phyloP scores from a whole-genome alignment of 1,139 yeast species.

The Yueomyces sp. region DNA sequence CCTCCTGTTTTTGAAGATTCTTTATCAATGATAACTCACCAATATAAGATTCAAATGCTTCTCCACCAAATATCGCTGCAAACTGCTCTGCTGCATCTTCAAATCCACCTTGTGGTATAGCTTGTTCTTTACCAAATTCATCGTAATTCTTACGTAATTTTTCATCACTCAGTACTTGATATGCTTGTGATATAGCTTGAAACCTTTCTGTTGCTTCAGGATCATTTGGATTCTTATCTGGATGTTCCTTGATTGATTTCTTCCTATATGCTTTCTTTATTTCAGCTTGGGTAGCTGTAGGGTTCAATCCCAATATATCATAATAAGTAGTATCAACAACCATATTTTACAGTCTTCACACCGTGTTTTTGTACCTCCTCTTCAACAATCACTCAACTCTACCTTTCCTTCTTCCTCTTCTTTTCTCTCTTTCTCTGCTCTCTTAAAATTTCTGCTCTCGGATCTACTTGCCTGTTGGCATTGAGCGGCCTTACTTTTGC shows the following conservation, averaged over 20 bases:
- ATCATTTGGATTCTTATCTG: constrained; percentile 85
- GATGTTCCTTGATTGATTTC: constrained; percentile 77
- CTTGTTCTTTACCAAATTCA: constrained; percentile 48
- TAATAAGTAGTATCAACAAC: constrained; percentile 85
- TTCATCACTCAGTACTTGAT: constrained; percentile 51
- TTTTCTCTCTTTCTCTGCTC: too few relatives aligned
- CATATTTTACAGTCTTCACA: constrained; percentile 29
- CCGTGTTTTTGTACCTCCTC: too few relatives aligned
- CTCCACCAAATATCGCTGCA: constrained; percentile 63
- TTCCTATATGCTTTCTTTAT: constrained; percentile 88
- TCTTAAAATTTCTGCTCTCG: too few relatives aligned
- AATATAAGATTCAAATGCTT: constrained; percentile 56
- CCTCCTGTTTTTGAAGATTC: constrained; percentile 41
- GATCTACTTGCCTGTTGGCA: too few relatives aligned
- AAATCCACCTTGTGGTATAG: constrained; percentile 53
- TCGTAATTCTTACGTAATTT: constrained; percentile 48
- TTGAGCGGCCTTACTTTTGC: too few relatives aligned
- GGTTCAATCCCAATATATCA: constrained; percentile 53
- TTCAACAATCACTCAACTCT: too few relatives aligned
- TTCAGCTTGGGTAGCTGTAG: constrained; percentile 64
- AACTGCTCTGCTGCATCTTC: constrained; percentile 60
- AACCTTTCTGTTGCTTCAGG: constrained; percentile 51
- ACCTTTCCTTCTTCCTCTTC: too few relatives aligned
- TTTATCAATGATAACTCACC: constrained; percentile 54
- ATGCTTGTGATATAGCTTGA: constrained; percentile 57